Conservation (phyloP, 129 eudicot species). For the Tagetes patula region DNA sequence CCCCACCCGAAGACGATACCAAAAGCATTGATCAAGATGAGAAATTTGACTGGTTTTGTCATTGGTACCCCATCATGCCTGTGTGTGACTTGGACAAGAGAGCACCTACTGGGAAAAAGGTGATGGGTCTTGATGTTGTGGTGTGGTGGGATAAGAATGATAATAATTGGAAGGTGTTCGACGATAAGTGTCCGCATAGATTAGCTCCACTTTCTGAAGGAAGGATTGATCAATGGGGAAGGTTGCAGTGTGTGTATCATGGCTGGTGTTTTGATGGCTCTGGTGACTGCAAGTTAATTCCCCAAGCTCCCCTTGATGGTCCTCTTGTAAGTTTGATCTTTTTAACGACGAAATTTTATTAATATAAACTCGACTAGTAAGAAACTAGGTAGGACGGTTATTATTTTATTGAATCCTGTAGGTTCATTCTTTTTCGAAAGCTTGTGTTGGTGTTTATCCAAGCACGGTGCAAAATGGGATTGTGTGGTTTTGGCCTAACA, state of each 20-base stretch:
- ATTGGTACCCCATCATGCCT: constrained; percentile 70
- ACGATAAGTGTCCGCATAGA: constrained; percentile 23
- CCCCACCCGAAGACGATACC: too few relatives aligned
- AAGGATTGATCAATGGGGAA: neutral
- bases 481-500: constrained; percentile 2
- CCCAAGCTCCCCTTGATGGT: constrained; percentile 46
- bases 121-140: neutral
- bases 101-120: constrained; percentile 61
- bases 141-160: too few relatives aligned
- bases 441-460: neutral
- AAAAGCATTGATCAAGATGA: neutral
- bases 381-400: too few relatives aligned
- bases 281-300: neutral
- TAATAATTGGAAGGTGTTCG: too few relatives aligned
- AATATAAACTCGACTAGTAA: too few relatives aligned
- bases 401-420: neutral
- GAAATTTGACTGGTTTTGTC: constrained; percentile 65
- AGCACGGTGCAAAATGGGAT: neutral
- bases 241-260: constrained; percentile 15
- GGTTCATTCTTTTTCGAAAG: neutral
- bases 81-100: constrained; percentile 74
- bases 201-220: constrained; percentile 68
- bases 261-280: constrained; percentile 15
- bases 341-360: too few relatives aligned
- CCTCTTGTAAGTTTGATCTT: constrained; percentile 50